phyloP scores from a whole-genome alignment of 2,329 filamentous ascomycete species.

The Clarireedia paspali region DNA sequence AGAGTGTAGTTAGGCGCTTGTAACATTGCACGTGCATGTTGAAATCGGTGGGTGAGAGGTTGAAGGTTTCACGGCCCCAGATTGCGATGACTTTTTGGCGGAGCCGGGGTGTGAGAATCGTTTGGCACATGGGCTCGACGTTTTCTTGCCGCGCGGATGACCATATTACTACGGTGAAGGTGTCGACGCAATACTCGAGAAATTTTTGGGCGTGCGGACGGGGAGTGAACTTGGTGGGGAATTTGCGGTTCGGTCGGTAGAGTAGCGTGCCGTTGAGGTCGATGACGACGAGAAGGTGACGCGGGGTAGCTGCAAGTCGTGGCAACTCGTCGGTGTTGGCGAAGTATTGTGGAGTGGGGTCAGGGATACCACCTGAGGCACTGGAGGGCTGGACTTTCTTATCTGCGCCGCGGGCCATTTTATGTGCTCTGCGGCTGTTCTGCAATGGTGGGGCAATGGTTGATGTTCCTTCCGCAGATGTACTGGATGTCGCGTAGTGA shows the following conservation, averaged over 20 bases:
- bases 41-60: conserved; percentile 58
- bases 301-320: conserved; percentile 37
- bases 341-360: conserved; percentile 56
- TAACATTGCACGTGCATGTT: conserved; percentile 72
- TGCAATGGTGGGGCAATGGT: background rate
- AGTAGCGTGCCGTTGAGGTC: conserved; percentile 93
- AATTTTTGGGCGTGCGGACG: conserved; percentile 65
- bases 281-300: conserved; percentile 70
- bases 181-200: conserved; percentile 62
- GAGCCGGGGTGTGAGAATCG: conserved; percentile 52
- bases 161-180: conserved; percentile 82
- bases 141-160: conserved; percentile 74
- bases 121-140: conserved; percentile 57
- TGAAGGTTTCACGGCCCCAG: conserved; percentile 74
- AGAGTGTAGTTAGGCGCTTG: conserved; percentile 71
- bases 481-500: background rate
- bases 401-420: conserved; percentile 8
- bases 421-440: background rate
- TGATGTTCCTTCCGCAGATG: background rate
- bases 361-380: conserved; percentile 39
- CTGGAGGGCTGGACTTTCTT: conserved; percentile 16
- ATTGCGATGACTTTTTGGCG: conserved; percentile 52
- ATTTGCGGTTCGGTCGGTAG: conserved; percentile 50
- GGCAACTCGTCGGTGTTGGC: conserved; percentile 39
- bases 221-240: conserved; percentile 47